These are phyloP conservation scores for Colletotrichum abscissum DNA, from an alignment of 2,329 filamentous ascomycete genomes.

Conservation along the genomic window DNA sequence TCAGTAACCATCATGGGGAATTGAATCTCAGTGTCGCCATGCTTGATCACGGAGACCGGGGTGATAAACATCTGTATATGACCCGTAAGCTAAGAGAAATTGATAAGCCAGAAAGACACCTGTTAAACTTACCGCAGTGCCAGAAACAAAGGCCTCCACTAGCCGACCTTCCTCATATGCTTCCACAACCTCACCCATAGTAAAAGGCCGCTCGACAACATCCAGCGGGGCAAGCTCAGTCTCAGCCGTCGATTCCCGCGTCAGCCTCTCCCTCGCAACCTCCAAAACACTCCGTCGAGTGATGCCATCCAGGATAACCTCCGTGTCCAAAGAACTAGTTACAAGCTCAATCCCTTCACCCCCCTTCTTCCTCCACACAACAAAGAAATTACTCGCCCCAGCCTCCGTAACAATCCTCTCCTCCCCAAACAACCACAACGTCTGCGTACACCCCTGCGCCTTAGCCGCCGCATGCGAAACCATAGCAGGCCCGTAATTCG, in stretches of 20 bases:
- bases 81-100: constrained; percentile 30
- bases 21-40: constrained; percentile 73
- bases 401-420: constrained; percentile 70
- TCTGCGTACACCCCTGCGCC: constrained; percentile 66
- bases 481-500: constrained; percentile 71
- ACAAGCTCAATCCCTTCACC: constrained; percentile 74
- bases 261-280: constrained; percentile 72
- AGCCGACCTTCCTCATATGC: constrained; percentile 80
- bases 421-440: constrained; percentile 71
- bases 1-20: constrained; percentile 61
- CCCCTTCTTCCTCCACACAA: constrained; percentile 58
- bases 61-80: constrained; percentile 73
- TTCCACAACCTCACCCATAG: constrained; percentile 81
- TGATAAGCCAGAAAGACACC: background rate
- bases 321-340: constrained; percentile 84
- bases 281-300: constrained; percentile 84
- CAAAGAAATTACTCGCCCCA: constrained; percentile 72
- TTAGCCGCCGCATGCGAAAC: constrained; percentile 66
- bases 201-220: constrained; percentile 85
- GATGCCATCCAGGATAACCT: constrained; percentile 87
- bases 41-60: constrained; percentile 74
- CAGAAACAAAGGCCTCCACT: constrained; percentile 86
- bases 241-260: constrained; percentile 59
- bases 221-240: background rate
- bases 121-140: constrained; percentile 77